Evolutionary conservation across 2,329 filamentous ascomycete genomes (phyloP).

Genomic region (Aspergillus fijiensis): DNA sequence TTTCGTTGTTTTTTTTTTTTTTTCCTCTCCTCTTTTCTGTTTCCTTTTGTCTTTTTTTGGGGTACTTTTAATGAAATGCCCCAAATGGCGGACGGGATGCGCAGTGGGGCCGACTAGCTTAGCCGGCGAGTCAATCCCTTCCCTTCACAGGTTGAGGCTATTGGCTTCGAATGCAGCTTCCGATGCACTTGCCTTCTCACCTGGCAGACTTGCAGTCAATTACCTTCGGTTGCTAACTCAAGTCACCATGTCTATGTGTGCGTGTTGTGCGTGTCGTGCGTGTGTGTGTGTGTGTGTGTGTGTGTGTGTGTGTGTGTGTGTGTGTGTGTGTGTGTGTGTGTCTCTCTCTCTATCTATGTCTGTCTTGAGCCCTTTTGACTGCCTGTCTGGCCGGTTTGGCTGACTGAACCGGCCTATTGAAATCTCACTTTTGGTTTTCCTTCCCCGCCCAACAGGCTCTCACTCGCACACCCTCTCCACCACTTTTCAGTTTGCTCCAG

Average conservation of each 20-base stretch:
- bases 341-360: no score
- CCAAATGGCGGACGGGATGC: constrained; percentile 26
- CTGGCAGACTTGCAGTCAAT: constrained; percentile 10
- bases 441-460: constrained; percentile 11
- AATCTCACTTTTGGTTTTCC: background rate
- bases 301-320: background rate
- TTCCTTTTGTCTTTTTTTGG: constrained; percentile 11
- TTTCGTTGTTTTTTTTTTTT: background rate
- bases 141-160: constrained; percentile 16
- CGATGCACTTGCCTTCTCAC: constrained; percentile 3
- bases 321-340: background rate
- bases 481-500: constrained; percentile 12
- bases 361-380: background rate
- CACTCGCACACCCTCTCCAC: constrained; percentile 1
- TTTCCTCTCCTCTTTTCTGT: constrained; percentile 4
- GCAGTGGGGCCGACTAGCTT: constrained; percentile 24
- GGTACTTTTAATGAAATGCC: constrained; percentile 11
- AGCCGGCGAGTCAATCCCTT: constrained; percentile 25
- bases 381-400: background rate
- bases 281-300: background rate
- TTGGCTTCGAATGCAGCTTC: constrained; percentile 16
- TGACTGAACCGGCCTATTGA: background rate
- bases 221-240: constrained; percentile 12
- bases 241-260: constrained; percentile 8
- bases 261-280: background rate